Conservation (phyloP, 108 stramenopile genomes). For the Skeletonema costatum region DNA sequence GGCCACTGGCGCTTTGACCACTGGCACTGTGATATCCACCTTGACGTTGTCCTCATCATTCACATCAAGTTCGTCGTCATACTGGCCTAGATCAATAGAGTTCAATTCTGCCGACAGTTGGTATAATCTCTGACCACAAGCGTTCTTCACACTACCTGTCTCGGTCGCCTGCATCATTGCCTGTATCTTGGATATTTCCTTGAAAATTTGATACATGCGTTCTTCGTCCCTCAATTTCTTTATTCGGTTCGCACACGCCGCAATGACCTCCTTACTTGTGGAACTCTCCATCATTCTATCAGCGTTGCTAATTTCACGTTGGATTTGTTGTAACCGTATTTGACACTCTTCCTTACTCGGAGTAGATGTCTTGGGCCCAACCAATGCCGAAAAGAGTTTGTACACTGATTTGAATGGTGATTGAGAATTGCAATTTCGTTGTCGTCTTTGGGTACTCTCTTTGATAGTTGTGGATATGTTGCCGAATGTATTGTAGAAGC, state of each 20-base stretch:
- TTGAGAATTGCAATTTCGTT: neutral
- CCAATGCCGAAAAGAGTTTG: conserved; percentile 16
- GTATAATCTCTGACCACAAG: conserved; percentile 29
- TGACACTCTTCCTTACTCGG: conserved; percentile 29
- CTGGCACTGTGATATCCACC: neutral
- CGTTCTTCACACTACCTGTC: conserved; percentile 23
- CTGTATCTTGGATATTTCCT: conserved; percentile 34
- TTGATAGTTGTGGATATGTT: neutral
- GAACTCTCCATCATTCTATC: conserved; percentile 25
- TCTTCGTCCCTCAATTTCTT: conserved; percentile 31
- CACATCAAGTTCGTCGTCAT: neutral
- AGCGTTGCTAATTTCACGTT: conserved; percentile 27
- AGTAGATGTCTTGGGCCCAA: conserved; percentile 17
- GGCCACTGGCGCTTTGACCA: neutral
- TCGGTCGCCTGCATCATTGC: conserved; percentile 17
- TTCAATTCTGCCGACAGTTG: conserved; percentile 34
- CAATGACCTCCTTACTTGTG: conserved; percentile 10
- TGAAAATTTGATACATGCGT: conserved; percentile 41
- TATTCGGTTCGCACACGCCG: conserved; percentile 19
- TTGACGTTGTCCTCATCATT: neutral
- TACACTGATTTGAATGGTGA: neutral
- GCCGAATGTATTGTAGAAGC: neutral
- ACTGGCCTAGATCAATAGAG: conserved; percentile 10
- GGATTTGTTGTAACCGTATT: conserved; percentile 27
- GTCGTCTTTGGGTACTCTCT: neutral